phyloP scores from a whole-genome alignment of 1,139 yeast genomes.

The Hemisphaericaspora subhashii region DNA sequence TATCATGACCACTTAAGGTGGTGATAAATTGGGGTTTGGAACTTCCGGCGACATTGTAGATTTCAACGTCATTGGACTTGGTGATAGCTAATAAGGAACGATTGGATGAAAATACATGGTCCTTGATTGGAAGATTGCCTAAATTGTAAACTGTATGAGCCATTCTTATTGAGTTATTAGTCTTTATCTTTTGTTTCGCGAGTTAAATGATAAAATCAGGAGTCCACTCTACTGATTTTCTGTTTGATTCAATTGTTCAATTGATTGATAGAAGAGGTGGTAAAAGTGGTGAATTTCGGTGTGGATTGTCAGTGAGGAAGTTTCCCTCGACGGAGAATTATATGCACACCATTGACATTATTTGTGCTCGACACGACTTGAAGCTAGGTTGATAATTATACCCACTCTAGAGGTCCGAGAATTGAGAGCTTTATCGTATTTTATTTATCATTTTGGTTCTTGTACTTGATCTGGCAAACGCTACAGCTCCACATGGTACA shows the following conservation, averaged over 20 bases:
- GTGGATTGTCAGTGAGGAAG: too few relatives aligned
- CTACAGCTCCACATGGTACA: too few relatives aligned
- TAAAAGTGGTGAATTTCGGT: too few relatives aligned
- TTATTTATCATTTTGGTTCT: too few relatives aligned
- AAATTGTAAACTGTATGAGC: conserved; percentile 54
- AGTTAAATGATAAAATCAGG: conserved; percentile 23
- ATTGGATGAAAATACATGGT: conserved; percentile 83
- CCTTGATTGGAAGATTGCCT: conserved; percentile 85
- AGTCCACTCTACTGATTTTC: conserved; percentile 35
- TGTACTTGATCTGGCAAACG: too few relatives aligned
- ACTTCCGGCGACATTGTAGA: conserved; percentile 61
- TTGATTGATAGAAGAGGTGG: too few relatives aligned
- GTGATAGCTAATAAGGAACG: conserved; percentile 74
- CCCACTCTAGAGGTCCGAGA: too few relatives aligned
- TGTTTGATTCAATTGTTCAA: conserved; percentile 2
- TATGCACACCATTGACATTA: too few relatives aligned
- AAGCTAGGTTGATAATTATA: too few relatives aligned
- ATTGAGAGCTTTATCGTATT: too few relatives aligned
- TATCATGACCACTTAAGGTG: conserved; percentile 81
- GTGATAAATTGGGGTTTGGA: conserved; percentile 55
- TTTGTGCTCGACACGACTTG: too few relatives aligned
- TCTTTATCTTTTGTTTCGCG: conserved; percentile 1
- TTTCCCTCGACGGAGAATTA: too few relatives aligned
- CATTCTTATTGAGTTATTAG: conserved; percentile 16
- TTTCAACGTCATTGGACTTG: conserved; percentile 71